A percentile compares a stretch with the other conserved stretches of the same genome.
Conservation (phyloP, 2,329 filamentous ascomycete species). For the Fusarium floridanum region DNA sequence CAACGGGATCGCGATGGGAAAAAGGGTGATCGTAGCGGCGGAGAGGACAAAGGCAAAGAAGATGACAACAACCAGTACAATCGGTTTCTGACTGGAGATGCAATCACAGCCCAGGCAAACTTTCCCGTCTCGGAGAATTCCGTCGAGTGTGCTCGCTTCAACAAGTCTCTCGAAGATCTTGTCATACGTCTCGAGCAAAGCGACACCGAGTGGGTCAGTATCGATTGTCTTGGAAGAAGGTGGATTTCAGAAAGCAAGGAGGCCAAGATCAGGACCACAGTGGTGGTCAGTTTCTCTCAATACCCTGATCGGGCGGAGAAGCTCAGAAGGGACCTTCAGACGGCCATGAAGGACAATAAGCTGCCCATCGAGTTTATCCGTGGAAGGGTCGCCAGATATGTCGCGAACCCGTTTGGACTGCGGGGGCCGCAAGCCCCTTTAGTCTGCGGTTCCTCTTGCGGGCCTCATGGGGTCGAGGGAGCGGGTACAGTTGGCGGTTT, state of each 20-base stretch:
- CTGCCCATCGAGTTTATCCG: background rate
- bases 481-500: background rate
- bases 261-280: background rate
- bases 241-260: background rate
- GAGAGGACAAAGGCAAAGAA: background rate
- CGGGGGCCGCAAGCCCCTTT: background rate
- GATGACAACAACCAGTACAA: background rate
- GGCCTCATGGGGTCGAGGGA: fast-evolving
- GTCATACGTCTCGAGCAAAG: background rate
- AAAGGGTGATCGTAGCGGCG: background rate
- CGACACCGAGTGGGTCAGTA: background rate
- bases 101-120: background rate
- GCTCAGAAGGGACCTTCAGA: background rate
- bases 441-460: background rate
- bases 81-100: background rate
- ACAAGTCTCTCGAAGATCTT: background rate
- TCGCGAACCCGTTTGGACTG: background rate
- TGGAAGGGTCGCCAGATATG: background rate
- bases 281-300: background rate
- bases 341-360: background rate
- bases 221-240: background rate
- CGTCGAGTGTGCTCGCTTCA: background rate
- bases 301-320: background rate
- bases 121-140: background rate
- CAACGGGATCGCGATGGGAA: background rate